Evolutionary conservation across 1,139 yeast genomes (phyloP).

Genomic region (Taiozyma sp.): DNA sequence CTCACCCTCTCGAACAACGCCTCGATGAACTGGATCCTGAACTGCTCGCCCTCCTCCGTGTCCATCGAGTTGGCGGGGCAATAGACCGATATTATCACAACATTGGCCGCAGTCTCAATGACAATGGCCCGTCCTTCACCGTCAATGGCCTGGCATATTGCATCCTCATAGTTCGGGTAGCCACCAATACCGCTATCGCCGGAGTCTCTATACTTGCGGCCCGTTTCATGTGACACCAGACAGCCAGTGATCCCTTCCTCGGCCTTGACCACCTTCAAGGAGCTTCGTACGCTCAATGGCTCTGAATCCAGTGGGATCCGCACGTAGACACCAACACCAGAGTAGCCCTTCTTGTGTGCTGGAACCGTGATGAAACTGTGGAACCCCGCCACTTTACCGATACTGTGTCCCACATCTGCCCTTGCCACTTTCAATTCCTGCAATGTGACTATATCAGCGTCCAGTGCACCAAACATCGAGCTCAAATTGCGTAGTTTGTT

Average conservation of each 20-base stretch:
- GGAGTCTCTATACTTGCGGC: conserved; percentile 3
- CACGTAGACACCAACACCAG: conserved; percentile 88
- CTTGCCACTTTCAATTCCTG: conserved; percentile 80
- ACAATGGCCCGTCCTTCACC: conserved; percentile 81
- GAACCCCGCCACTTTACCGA: conserved; percentile 58
- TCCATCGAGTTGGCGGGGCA: conserved; percentile 87
- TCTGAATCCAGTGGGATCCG: conserved; percentile 44
- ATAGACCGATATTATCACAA: conserved; percentile 71
- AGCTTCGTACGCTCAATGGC: conserved; percentile 29
- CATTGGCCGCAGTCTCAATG: conserved; percentile 57
- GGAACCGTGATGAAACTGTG: conserved; percentile 71
- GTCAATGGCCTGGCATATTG: conserved; percentile 51
- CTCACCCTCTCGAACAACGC: conserved; percentile 57
- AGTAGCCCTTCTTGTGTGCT: conserved; percentile 64
- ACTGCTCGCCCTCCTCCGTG: conserved; percentile 67
- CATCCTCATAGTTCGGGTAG: conserved; percentile 22
- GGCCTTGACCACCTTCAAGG: conserved; percentile 57
- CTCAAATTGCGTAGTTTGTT: conserved; percentile 45
- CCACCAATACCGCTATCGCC: conserved; percentile 4
- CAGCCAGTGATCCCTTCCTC: conserved; percentile 92
- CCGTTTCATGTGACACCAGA: conserved; percentile 31
- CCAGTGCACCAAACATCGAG: conserved; percentile 46
- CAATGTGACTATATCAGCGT: conserved; percentile 75
- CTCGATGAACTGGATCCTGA: conserved; percentile 52
- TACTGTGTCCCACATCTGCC: conserved; percentile 38